Evolutionary conservation across 2,329 filamentous ascomycete species (phyloP), one percentile per base, ranked within the genome.

Genomic region (Alternaria sp.): DNA sequence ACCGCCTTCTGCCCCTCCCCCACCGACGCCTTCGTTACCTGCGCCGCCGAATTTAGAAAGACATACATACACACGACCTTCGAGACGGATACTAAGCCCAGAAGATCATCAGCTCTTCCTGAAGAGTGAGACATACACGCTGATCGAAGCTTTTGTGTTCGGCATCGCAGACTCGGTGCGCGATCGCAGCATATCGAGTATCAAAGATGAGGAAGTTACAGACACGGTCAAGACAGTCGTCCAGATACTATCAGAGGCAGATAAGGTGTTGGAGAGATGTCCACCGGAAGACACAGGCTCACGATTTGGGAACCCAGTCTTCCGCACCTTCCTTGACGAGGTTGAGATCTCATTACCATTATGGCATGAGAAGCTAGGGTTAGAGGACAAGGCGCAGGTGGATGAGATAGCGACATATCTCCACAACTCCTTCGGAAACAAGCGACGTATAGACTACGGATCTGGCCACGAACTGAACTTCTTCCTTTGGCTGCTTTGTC

Each of bases 391-490:
- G 8, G 77, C 77, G 1, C 89, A 90, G 13, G 82, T 89, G 46
- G 79, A 84, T 3, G 95, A 99, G 75, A 81, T 90, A 5, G 89
- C 89, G 0, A 87, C 88, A 29, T 99, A 99, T 78, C 84, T 99
- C 33, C 80, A 85, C 63, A 86, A 96, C 72, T 89, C 91, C 0
- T 93, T 98, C 65, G 95, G 95, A 44, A 97, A 96, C 74, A 86
- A 89, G 42, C 86, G 86, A 7, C 65, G 74, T 24, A 95, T 99
- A 71, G 95, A 99, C 80, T 99, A 99, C 77, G 95, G 95, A 50
- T 97, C 93, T 0, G 95, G 95, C 2, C 95, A 99, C 77, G 95
- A 99, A 80, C 85, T 99, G 62, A 98, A 99, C 81, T 98, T 99
- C 79, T 84, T 94, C 77, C 90, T 97, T 74, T 99, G 94, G 93